Evolutionary conservation across 2,329 filamentous ascomycete species (phyloP).

Genomic region (Trichoderma sp.): DNA sequence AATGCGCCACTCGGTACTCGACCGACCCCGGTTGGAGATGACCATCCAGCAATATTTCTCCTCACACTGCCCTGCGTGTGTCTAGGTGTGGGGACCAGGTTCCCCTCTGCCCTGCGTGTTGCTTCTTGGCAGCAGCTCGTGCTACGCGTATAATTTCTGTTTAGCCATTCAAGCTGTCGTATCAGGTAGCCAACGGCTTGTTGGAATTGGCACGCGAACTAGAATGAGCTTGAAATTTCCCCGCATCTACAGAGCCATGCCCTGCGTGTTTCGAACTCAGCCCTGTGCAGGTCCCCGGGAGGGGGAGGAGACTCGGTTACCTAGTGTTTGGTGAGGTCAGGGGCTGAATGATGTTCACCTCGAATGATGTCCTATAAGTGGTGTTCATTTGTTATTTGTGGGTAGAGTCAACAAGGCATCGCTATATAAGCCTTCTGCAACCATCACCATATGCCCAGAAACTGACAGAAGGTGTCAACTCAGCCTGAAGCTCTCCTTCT

Average conservation of each 20-base stretch:
- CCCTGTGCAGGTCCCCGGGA: conserved; percentile 20
- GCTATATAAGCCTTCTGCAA: conserved; percentile 9
- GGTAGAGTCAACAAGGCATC: not conserved
- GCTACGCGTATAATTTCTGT: not conserved
- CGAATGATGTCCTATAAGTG: not conserved
- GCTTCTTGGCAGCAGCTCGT: not conserved
- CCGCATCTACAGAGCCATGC: conserved; percentile 23
- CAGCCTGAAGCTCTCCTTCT: not conserved
- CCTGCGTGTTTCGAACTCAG: conserved; percentile 34
- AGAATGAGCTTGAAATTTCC: not conserved
- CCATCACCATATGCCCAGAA: not conserved
- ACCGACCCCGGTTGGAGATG: not conserved
- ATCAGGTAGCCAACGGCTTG: not conserved
- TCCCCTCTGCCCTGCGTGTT: conserved; percentile 16
- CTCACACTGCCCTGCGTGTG: conserved; percentile 15
- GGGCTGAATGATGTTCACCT: not conserved
- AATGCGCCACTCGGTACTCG: not conserved
- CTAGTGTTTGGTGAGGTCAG: not conserved
- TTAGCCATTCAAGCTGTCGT: conserved; percentile 18
- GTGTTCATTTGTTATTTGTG: not conserved
- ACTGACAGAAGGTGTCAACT: not conserved
- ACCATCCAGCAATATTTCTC: not conserved
- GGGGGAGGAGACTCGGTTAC: not conserved
- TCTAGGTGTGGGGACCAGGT: not conserved
- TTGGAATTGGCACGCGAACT: not conserved